Evolutionary conservation across 352 stramenopile species (phyloP).

Genomic region (Pythium coloratum): DNA sequence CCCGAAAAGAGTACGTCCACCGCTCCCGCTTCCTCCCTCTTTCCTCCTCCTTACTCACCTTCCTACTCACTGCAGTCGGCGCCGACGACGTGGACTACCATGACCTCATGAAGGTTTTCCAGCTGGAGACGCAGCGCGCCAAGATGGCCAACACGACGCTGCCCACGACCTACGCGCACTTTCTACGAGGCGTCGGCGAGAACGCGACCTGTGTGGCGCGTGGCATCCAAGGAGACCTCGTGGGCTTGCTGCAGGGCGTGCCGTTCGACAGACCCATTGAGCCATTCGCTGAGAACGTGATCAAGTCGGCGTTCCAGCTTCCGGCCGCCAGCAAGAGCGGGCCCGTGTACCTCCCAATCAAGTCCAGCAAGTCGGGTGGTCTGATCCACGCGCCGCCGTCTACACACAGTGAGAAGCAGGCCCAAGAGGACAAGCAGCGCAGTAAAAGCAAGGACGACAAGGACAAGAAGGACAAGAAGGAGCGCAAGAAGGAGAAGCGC

Average conservation of each 20-base stretch:
- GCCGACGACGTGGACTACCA: constrained; percentile 57
- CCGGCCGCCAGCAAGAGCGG: constrained; percentile 58
- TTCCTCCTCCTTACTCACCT: not conserved
- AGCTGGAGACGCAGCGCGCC: constrained; percentile 55
- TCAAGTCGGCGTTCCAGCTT: constrained; percentile 73
- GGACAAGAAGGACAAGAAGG: constrained; percentile 80
- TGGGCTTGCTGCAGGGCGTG: constrained; percentile 63
- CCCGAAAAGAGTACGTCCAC: constrained; percentile 50
- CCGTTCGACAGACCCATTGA: constrained; percentile 83
- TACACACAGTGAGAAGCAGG: constrained; percentile 35
- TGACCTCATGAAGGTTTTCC: constrained; percentile 65
- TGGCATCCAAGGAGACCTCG: constrained; percentile 49
- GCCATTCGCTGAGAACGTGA: constrained; percentile 60
- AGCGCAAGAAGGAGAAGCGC: constrained; percentile 84
- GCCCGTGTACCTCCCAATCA: constrained; percentile 48
- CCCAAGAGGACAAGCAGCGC: constrained; percentile 51
- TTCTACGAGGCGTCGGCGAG: constrained; percentile 68
- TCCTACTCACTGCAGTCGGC: constrained; percentile 39
- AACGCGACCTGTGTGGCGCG: constrained; percentile 32
- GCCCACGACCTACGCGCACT: constrained; percentile 68
- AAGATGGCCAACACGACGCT: constrained; percentile 66
- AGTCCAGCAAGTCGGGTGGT: constrained; percentile 41
- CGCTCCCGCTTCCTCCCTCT: not conserved
- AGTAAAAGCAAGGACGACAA: constrained; percentile 64
- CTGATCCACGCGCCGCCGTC: constrained; percentile 68